Evolutionary conservation across 139 green algal species (phyloP).

Genomic region (Chlorella sp.): DNA sequence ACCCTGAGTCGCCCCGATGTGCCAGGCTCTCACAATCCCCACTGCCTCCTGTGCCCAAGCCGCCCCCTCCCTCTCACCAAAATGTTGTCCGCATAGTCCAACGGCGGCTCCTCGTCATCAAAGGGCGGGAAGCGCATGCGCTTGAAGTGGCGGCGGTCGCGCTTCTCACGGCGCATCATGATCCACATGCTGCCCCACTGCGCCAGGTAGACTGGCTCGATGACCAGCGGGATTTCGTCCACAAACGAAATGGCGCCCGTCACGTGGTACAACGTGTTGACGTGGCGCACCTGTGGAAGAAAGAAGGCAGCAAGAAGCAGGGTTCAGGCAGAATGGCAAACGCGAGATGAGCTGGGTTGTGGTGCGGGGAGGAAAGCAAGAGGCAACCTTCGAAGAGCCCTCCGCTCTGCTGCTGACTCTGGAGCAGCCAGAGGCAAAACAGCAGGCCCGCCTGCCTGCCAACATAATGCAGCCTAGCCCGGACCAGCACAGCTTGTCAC

Average conservation of each 20-base stretch:
- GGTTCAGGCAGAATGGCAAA: neutral
- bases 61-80: conserved; percentile 58
- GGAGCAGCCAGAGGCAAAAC: no score
- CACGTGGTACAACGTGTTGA: conserved; percentile 98
- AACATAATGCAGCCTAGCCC: no score
- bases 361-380: neutral
- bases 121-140: conserved; percentile 99
- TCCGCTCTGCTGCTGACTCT: no score
- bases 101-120: conserved; percentile 98
- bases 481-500: no score
- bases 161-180: conserved; percentile 99
- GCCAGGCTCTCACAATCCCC: neutral
- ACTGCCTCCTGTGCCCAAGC: neutral
- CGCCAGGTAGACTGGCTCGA: conserved; percentile 97
- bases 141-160: conserved; percentile 99
- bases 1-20: no score
- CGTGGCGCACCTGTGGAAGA: conserved; percentile 86
- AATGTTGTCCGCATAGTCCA: conserved; percentile 99
- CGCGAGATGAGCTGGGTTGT: no score
- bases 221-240: conserved; percentile 96
- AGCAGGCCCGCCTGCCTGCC: no score
- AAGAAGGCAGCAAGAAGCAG: neutral
- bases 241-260: conserved; percentile 99
- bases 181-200: conserved; percentile 99
- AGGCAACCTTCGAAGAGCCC: no score